phyloP scores from a whole-genome alignment of 495 filamentous ascomycete species.

The Aeminium ludgeri region DNA sequence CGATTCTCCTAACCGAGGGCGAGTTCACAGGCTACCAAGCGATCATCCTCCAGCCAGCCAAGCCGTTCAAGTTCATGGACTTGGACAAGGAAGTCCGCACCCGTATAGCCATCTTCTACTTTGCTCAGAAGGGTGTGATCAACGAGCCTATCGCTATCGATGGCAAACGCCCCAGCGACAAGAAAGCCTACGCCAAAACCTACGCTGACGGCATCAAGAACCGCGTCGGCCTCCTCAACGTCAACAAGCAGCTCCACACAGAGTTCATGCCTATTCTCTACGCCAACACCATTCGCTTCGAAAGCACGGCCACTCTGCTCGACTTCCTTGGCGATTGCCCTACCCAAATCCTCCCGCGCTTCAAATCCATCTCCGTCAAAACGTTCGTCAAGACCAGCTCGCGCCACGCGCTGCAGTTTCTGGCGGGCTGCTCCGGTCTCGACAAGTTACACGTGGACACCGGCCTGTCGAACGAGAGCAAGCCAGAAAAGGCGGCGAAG shows the following conservation, averaged over 20 bases:
- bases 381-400: slow-evolving; percentile 9
- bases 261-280: slow-evolving; percentile 12
- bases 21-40: slow-evolving; percentile 10
- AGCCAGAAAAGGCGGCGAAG: slow-evolving; percentile 11
- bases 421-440: slow-evolving; percentile 7
- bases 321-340: slow-evolving; percentile 9
- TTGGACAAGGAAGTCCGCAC: slow-evolving; percentile 10
- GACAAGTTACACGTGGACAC: slow-evolving; percentile 2
- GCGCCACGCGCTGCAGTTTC: slow-evolving; percentile 5
- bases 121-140: slow-evolving; percentile 10
- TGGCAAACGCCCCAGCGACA: slow-evolving; percentile 1
- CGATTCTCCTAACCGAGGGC: slow-evolving; percentile 8
- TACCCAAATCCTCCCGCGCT: not conserved
- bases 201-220: slow-evolving; percentile 13
- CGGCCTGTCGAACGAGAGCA: slow-evolving; percentile 3
- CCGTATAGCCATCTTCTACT: slow-evolving; percentile 14
- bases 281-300: slow-evolving; percentile 5
- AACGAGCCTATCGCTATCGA: slow-evolving; percentile 10
- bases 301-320: slow-evolving; percentile 8
- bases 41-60: slow-evolving; percentile 11
- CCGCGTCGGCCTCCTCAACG: slow-evolving; percentile 10
- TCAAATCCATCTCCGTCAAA: slow-evolving; percentile 5
- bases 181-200: slow-evolving; percentile 8
- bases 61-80: slow-evolving; percentile 12
- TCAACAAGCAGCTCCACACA: slow-evolving; percentile 14